Evolutionary conservation across 495 filamentous ascomycete species (phyloP).

Genomic region (Podospora pseudocomata): DNA sequence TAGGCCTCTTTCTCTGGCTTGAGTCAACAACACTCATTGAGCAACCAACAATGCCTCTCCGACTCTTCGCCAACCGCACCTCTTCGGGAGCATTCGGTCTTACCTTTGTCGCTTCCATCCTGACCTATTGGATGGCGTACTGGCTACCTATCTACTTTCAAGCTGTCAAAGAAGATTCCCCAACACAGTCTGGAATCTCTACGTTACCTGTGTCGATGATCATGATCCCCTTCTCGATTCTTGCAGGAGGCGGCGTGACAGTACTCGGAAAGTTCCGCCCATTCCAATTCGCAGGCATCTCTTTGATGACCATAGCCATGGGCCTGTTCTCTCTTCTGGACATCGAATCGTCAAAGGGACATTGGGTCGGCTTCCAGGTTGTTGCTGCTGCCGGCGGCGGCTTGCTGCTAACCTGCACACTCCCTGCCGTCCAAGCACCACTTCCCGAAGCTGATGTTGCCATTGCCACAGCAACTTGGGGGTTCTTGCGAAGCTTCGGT

Average conservation of each 20-base stretch:
- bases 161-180: constrained; percentile 30
- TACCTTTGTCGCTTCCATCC: constrained; percentile 23
- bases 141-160: constrained; percentile 53
- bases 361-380: constrained; percentile 17
- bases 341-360: neutral
- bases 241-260: neutral
- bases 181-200: constrained; percentile 12
- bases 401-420: constrained; percentile 29
- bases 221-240: neutral
- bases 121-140: constrained; percentile 21
- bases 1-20: constrained; percentile 22
- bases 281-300: constrained; percentile 40
- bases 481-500: constrained; percentile 48
- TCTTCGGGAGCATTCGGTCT: constrained; percentile 23
- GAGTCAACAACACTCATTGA: constrained; percentile 19
- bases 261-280: constrained; percentile 41
- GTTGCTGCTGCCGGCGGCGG: constrained; percentile 32
- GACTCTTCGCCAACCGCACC: constrained; percentile 31
- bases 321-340: constrained; percentile 41
- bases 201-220: neutral
- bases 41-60: constrained; percentile 33
- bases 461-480: constrained; percentile 41
- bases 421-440: constrained; percentile 41
- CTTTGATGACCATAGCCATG: constrained; percentile 38
- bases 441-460: constrained; percentile 40